phyloP scores from a whole-genome alignment of 2,329 filamentous ascomycete species.

The Trichoderma harzianum region DNA sequence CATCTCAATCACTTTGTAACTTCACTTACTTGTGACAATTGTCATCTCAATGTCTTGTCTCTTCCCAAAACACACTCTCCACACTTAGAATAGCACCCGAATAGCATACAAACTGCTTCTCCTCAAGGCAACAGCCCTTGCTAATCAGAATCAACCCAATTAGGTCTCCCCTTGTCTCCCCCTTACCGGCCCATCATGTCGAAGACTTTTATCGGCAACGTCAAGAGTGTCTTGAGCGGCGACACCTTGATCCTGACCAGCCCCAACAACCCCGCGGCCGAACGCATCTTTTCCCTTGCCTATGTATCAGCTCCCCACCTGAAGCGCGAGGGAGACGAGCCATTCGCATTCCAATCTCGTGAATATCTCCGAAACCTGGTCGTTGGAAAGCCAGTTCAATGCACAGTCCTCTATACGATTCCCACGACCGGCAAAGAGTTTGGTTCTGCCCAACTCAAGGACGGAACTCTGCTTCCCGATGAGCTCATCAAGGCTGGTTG shows the following conservation, averaged over 20 bases:
- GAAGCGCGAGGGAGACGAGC: conserved; percentile 85
- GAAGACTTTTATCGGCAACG: conserved; percentile 63
- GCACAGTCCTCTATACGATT: conserved; percentile 81
- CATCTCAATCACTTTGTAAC: background rate
- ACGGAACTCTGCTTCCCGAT: conserved; percentile 76
- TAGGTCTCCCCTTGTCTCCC: conserved; percentile 13
- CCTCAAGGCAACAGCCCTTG: background rate
- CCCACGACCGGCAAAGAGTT: conserved; percentile 85
- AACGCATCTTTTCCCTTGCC: conserved; percentile 84
- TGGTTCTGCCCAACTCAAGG: conserved; percentile 71
- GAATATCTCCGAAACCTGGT: conserved; percentile 82
- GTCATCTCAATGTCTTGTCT: background rate
- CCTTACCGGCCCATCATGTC: conserved; percentile 38
- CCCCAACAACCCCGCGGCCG: conserved; percentile 74
- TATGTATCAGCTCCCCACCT: conserved; percentile 87
- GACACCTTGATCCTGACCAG: conserved; percentile 85
- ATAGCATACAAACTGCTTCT: background rate
- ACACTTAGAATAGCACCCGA: background rate
- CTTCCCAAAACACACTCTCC: background rate
- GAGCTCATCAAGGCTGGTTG: conserved; percentile 83
- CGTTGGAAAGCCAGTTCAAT: conserved; percentile 84
- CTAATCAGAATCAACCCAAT: background rate
- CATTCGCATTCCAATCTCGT: conserved; percentile 88
- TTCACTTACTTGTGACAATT: background rate
- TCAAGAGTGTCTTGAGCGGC: conserved; percentile 92